Base-by-base conservation (phyloP, 768 basidiomycete species). In the Hydnomerulius pinastri region DNA sequence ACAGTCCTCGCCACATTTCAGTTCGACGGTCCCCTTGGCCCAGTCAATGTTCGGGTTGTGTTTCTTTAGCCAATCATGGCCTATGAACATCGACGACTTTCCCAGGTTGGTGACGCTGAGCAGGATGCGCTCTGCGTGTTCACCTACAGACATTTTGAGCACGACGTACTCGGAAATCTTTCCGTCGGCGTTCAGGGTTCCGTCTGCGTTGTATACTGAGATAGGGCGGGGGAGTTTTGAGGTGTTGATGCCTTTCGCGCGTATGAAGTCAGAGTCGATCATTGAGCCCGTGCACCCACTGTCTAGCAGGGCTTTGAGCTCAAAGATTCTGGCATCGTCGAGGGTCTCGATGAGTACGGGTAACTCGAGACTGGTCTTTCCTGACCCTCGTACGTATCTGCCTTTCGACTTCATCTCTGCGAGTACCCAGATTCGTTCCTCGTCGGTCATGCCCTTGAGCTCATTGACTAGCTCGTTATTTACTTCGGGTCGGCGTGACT, bases 61-160 rank as follows among this genome's bases (percentile, higher is more conserved):
- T 9, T 55, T 45, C 39, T 56, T 59, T 30, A 71, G 48, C 54
- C 58, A 67, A 41, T 63, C 65, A 40, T 12, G 23, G 10, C 35
- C 44, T 32, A 30, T 33, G 18, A 45, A 18, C 6, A 45, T 11
- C 12, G 24, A 9, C 6, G 2, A 42, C 20, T 40, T 40, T 2
- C 38, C 38, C 2, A 10, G 4, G 38, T 40, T 23, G 3, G 18
- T 40, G 21, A 40, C 38, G 4, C 4, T 18, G 18, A 21, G 21
- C 13, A 20, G 10, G 38, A 6, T 6, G 8, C 4, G 3, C 21
- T 23, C 20, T 13, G 13, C 8, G 27, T 42, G 24, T 6, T 43
- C 41, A 27, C 15, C 8, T 6, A 43, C 11, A 11, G 6, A 10
- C 15, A 43, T 2, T 2, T 18, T 21, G 5, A 43, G 40, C 2